phyloP scores from a whole-genome alignment of 164 flowering plant genomes.

The Magnolia sinica region DNA sequence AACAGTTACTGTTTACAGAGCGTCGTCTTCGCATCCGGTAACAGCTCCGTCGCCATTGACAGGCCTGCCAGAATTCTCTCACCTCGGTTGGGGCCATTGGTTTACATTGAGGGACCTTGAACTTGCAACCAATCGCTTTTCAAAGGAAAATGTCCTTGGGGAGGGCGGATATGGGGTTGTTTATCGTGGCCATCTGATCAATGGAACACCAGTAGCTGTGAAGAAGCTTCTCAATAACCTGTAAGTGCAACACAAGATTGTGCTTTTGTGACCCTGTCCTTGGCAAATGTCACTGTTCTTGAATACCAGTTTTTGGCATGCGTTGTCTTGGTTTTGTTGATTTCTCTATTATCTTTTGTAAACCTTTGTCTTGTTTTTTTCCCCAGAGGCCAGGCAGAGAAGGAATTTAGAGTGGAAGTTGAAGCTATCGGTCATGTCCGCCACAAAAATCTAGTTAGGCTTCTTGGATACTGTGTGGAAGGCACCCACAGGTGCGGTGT shows the following conservation, averaged over 20 bases:
- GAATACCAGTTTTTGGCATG: background rate
- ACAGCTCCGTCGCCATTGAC: constrained; percentile 64
- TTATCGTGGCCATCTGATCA: constrained; percentile 64
- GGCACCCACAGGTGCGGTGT: constrained; percentile 78
- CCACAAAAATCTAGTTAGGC: constrained; percentile 88
- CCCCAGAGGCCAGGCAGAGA: constrained; percentile 91
- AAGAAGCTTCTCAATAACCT: constrained; percentile 82
- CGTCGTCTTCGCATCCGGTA: constrained; percentile 44
- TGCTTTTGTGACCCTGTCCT: constrained; percentile 7
- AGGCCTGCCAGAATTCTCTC: constrained; percentile 86
- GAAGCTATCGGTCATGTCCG: constrained; percentile 95
- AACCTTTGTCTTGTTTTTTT: constrained; percentile 8
- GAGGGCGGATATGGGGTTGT: constrained; percentile 96
- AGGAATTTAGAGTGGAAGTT: constrained; percentile 88
- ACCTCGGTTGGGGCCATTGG: constrained; percentile 97
- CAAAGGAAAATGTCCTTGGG: constrained; percentile 75
- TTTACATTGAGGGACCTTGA: constrained; percentile 85
- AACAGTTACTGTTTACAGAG: constrained; percentile 22
- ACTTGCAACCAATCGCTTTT: constrained; percentile 66
- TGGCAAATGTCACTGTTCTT: background rate
- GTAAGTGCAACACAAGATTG: constrained; percentile 35
- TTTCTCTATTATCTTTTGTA: background rate
- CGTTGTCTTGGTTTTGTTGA: background rate
- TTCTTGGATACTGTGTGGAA: constrained; percentile 87
- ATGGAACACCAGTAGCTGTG: constrained; percentile 82